Conservation (phyloP, 2,329 filamentous ascomycete species). For the Madurella fahalii region DNA sequence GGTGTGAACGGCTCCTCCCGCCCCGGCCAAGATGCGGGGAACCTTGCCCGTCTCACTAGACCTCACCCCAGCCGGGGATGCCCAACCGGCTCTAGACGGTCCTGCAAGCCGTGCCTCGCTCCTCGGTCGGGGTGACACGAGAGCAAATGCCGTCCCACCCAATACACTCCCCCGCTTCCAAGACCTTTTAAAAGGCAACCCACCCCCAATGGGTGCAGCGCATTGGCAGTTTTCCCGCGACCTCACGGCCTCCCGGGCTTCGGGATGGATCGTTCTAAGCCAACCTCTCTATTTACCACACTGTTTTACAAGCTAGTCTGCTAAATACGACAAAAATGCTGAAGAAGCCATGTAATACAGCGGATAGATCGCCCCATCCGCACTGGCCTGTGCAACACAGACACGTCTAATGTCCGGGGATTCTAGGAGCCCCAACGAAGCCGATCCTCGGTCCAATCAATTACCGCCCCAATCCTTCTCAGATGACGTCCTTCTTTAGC, state of each 20-base stretch:
- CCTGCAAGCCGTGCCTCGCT: not conserved
- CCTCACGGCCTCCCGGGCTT: not conserved
- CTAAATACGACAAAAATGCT: conserved; percentile 7
- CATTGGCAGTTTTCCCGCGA: no score
- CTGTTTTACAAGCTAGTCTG: conserved; percentile 8
- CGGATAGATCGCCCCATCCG: not conserved
- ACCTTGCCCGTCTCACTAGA: conserved; percentile 5
- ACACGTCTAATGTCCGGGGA: not conserved
- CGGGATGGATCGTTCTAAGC: not conserved
- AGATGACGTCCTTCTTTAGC: not conserved
- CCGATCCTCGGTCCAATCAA: not conserved
- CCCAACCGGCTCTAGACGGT: no score
- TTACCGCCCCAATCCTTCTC: not conserved
- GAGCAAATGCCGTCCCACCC: not conserved
- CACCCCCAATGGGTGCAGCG: not conserved
- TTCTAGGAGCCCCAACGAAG: not conserved
- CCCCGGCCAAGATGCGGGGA: conserved; percentile 4
- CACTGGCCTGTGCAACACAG: not conserved
- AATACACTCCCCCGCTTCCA: not conserved
- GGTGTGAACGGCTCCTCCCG: no score
- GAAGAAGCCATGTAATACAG: conserved; percentile 12
- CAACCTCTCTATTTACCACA: conserved; percentile 1
- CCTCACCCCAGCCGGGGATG: no score
- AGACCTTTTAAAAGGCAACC: not conserved
- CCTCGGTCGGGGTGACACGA: not conserved